Conservation (phyloP, 495 filamentous ascomycete genomes). For the Penicillium taxi region DNA sequence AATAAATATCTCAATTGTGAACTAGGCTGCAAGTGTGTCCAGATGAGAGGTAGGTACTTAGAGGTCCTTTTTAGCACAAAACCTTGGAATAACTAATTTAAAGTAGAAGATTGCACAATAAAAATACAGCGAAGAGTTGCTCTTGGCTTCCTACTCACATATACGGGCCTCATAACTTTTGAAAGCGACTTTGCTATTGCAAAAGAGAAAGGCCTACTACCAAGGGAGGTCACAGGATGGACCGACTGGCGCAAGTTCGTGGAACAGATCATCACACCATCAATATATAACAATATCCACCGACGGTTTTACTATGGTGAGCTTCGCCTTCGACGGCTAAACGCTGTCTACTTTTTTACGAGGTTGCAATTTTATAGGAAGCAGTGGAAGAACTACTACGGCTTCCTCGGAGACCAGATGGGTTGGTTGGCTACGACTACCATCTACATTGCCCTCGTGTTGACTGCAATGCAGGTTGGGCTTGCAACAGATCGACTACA, state of each 20-base stretch:
- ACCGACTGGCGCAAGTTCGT: conserved; percentile 11
- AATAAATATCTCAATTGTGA: conserved; percentile 7
- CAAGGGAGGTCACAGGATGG: conserved; percentile 24
- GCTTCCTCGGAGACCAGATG: conserved; percentile 38
- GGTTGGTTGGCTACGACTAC: conserved; percentile 34
- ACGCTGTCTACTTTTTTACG: conserved; percentile 11
- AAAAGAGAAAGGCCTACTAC: conserved; percentile 27
- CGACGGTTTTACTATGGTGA: conserved; percentile 39
- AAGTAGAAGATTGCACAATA: no score
- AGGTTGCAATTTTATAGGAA: no score
- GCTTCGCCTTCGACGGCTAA: conserved; percentile 26
- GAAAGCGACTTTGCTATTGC: conserved; percentile 39
- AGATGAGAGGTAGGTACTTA: not conserved
- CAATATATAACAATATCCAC: conserved; percentile 21
- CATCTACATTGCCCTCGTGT: conserved; percentile 45
- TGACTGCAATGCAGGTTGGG: conserved; percentile 55
- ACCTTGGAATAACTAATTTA: no score
- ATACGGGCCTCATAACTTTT: conserved; percentile 35
- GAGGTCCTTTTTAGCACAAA: not conserved
- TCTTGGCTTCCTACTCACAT: conserved; percentile 37
- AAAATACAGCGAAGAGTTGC: no score
- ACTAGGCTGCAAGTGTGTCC: not conserved
- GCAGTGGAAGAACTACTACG: conserved; percentile 10
- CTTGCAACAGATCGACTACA: conserved; percentile 34
- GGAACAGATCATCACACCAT: conserved; percentile 6